Evolutionary conservation across 2,329 filamentous ascomycete genomes (phyloP).

Genomic region (Colletotrichum sp.): DNA sequence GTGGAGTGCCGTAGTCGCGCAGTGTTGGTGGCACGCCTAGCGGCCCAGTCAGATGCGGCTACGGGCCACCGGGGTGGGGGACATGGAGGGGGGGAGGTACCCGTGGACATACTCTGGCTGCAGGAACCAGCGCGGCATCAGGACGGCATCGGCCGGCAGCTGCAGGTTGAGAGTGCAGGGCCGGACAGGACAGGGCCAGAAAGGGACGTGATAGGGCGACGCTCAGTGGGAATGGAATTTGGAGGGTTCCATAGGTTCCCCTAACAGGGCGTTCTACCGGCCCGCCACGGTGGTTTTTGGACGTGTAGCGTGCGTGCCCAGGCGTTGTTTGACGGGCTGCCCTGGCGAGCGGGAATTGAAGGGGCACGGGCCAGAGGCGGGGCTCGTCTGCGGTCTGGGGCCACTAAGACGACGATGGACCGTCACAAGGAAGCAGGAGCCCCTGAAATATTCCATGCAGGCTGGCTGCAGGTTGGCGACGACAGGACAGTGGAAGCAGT

Average conservation of each 20-base stretch:
- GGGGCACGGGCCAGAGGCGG: not conserved
- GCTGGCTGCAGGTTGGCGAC: not conserved
- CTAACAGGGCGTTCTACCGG: not conserved
- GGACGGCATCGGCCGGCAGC: conserved; percentile 9
- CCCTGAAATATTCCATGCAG: not conserved
- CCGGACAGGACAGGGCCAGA: not conserved
- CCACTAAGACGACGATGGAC: not conserved
- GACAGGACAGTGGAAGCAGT: too few relatives aligned
- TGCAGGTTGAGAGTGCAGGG: not conserved
- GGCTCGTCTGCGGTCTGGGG: not conserved
- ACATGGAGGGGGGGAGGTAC: not conserved
- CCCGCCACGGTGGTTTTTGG: not conserved
- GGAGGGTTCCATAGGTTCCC: not conserved
- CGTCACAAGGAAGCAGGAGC: not conserved
- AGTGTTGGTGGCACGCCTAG: not conserved
- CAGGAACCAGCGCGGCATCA: not conserved
- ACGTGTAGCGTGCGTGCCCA: not conserved
- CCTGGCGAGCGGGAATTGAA: not conserved
- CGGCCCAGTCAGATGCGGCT: not conserved
- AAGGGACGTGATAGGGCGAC: not conserved
- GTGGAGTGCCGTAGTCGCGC: not conserved
- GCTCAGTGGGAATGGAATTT: conserved; percentile 2
- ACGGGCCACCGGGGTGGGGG: not conserved
- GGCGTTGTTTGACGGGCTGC: not conserved
- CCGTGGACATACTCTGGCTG: not conserved